phyloP scores from a whole-genome alignment of 1,139 yeast species.

The Lodderomyces pseudojiufengensis region DNA sequence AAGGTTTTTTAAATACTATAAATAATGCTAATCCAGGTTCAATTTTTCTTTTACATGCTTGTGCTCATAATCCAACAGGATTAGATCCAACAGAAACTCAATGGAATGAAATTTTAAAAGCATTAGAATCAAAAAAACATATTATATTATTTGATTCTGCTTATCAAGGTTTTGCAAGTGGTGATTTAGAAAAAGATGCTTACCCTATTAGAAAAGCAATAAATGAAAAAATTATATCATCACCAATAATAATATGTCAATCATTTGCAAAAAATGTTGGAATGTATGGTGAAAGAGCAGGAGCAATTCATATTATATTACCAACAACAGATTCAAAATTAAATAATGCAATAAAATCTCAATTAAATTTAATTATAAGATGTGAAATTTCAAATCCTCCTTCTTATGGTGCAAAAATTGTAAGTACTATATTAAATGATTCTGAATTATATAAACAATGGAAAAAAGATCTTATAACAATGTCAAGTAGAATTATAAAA shows the following conservation, averaged over 20 bases:
- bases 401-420: slow-evolving; percentile 93
- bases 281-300: slow-evolving; percentile 96
- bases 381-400: slow-evolving; percentile 93
- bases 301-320: slow-evolving; percentile 76
- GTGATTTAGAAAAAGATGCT: slow-evolving; percentile 79
- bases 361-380: slow-evolving; percentile 72
- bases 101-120: slow-evolving; percentile 40
- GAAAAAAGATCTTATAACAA: slow-evolving; percentile 79
- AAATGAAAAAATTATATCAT: slow-evolving; percentile 34
- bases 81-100: slow-evolving; percentile 45
- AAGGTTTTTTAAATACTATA: slow-evolving; percentile 67
- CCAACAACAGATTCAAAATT: slow-evolving; percentile 31
- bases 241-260: slow-evolving; percentile 76
- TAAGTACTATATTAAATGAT: slow-evolving; percentile 67
- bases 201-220: slow-evolving; percentile 84
- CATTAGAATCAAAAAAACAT: slow-evolving; percentile 37
- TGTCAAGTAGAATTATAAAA: slow-evolving; percentile 78
- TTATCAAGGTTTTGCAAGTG: slow-evolving; percentile 51
- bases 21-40: slow-evolving; percentile 72
- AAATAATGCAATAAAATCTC: slow-evolving; percentile 61
- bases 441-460: slow-evolving; percentile 70
- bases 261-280: slow-evolving; percentile 98
- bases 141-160: slow-evolving; percentile 46
- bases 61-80: slow-evolving; percentile 52
- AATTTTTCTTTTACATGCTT: slow-evolving; percentile 54